Conservation (phyloP, 192 early-diverging fungal genomes). For the Allomyces arbusculus region DNA sequence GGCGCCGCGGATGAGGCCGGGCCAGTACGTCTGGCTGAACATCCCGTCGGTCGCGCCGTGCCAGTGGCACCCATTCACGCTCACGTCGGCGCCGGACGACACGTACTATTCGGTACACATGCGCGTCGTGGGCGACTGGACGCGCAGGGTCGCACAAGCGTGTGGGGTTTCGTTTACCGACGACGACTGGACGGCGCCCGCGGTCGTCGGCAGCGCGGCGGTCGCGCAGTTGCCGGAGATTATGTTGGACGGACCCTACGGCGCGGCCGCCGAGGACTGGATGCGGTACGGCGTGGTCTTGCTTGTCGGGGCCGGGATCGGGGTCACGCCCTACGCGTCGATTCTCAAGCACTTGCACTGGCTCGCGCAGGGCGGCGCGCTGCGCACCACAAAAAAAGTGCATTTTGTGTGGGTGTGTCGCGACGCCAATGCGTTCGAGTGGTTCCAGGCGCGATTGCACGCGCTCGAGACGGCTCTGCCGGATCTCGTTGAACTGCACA, state of each 20-base stretch:
- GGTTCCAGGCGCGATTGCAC: constrained; percentile 42
- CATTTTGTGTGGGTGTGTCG: constrained; percentile 54
- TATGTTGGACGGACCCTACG: constrained; percentile 60
- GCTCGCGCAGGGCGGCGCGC: constrained; percentile 11
- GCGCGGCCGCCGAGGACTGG: constrained; percentile 59
- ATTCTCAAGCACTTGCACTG: constrained; percentile 40
- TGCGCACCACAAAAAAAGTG: constrained; percentile 32
- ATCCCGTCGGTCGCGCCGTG: constrained; percentile 49
- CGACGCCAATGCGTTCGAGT: constrained; percentile 40
- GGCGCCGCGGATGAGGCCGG: constrained; percentile 34
- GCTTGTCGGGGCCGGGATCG: constrained; percentile 64
- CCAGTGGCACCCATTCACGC: constrained; percentile 71
- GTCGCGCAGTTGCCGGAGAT: constrained; percentile 32
- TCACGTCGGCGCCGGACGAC: constrained; percentile 63
- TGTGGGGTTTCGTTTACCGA: neutral
- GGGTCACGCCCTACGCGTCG: constrained; percentile 65
- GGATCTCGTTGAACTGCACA: constrained; percentile 40
- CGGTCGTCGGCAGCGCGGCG: constrained; percentile 8
- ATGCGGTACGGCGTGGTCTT: constrained; percentile 59
- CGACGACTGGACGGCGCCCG: constrained; percentile 2
- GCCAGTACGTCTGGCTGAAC: constrained; percentile 60
- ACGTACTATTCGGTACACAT: constrained; percentile 54
- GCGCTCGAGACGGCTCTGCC: constrained; percentile 33
- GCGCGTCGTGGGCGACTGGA: constrained; percentile 58
- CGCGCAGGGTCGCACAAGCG: constrained; percentile 38